Evolutionary conservation across 331 rosid genomes (phyloP).

Genomic region (Rosa hybrid): DNA sequence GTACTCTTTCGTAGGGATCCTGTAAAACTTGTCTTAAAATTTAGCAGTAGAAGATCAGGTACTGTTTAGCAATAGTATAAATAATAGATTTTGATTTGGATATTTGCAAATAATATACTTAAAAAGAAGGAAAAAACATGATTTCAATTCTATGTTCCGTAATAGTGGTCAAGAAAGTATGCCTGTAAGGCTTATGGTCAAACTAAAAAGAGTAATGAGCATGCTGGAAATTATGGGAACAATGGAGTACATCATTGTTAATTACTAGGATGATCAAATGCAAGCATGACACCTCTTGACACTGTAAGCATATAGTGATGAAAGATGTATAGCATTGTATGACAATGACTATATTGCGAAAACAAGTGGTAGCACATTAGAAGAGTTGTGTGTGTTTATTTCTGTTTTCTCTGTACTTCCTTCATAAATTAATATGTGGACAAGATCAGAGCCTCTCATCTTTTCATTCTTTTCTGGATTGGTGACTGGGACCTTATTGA

Average conservation of each 20-base stretch:
- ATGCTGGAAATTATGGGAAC: neutral
- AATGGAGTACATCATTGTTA: neutral
- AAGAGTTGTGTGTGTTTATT: neutral
- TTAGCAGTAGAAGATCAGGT: neutral
- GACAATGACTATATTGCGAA: neutral
- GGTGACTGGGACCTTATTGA: conserved; percentile 26
- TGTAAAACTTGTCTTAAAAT: neutral
- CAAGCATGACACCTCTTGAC: neutral
- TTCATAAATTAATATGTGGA: neutral
- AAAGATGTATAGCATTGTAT: neutral
- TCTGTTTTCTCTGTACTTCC: neutral
- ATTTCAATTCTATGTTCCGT: neutral
- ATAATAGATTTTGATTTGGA: neutral
- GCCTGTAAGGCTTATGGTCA: neutral
- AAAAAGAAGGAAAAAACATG: neutral
- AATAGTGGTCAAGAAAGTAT: neutral
- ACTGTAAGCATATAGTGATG: neutral
- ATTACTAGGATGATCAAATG: neutral
- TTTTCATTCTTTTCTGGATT: conserved; percentile 15
- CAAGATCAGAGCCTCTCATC: neutral
- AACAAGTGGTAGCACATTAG: neutral
- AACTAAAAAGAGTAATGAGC: neutral
- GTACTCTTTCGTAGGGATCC: neutral
- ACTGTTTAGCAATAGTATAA: neutral
- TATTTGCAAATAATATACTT: neutral